phyloP scores from a whole-genome alignment of 768 basidiomycete species.

The Lactarius vividus region DNA sequence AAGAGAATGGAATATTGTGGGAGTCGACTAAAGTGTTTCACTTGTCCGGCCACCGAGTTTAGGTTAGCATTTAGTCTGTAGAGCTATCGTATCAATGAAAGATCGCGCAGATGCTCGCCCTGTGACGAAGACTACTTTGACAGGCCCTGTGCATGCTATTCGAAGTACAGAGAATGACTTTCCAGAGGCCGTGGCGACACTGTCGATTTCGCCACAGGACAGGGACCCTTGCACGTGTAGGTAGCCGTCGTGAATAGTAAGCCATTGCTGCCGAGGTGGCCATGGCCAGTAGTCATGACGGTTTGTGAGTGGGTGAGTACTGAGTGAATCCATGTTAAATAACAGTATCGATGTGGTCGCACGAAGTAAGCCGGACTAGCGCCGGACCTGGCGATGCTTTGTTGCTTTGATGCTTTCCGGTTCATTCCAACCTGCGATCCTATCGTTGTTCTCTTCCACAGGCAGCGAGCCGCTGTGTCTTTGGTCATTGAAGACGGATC shows the following conservation, averaged over 20 bases:
- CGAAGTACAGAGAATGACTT: constrained; percentile 76
- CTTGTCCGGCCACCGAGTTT: constrained; percentile 64
- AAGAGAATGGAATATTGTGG: constrained; percentile 61
- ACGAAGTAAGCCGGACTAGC: too few relatives aligned
- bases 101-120: constrained; percentile 40
- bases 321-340: not conserved
- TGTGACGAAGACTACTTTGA: constrained; percentile 76
- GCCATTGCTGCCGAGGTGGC: constrained; percentile 28
- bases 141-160: constrained; percentile 64
- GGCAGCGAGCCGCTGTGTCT: constrained; percentile 58
- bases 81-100: not conserved
- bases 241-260: constrained; percentile 60
- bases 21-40: constrained; percentile 56
- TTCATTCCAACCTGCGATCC: constrained; percentile 55
- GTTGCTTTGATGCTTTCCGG: constrained; percentile 49
- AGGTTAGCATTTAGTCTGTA: constrained; percentile 57
- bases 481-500: constrained; percentile 50
- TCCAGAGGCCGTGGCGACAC: constrained; percentile 49
- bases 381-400: too few relatives aligned
- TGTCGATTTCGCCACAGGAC: constrained; percentile 59
- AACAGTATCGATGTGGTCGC: not conserved
- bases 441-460: constrained; percentile 79
- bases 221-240: constrained; percentile 68
- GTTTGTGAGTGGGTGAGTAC: too few relatives aligned
- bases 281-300: not conserved